Base-by-base conservation (phyloP, 225 moss, liverwort and hornwort genomes). In the Sphagnum contortum region DNA sequence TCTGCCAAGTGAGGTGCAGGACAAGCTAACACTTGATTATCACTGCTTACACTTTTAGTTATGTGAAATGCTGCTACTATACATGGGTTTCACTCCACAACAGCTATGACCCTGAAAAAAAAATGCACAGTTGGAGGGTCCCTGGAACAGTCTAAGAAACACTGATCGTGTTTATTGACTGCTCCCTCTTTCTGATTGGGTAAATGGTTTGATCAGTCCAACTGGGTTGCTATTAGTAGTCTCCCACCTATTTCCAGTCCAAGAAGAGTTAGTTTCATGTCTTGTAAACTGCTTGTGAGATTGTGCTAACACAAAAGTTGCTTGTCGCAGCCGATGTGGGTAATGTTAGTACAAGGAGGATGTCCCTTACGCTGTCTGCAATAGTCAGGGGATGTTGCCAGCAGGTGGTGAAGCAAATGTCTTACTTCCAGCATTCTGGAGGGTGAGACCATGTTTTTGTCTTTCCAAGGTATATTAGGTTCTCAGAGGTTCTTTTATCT, bases 401-500 rank as follows among this genome's bases (percentile, higher is more conserved):
- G 84, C 77, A 88, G 88, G 57, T 80, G 56, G 61, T 89, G 54
- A 74, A 76, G 63, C 79, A 89, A 66, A 74, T 88, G 82, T 80
- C 83, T 65, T 83, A 83, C 71, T 89, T 86, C 74, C 86, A 67
- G 71, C 86, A 81, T 59, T 86, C 89, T 49, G 86, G 86, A 53
- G 89, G 89, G 53, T 74, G 83, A 54, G 89, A 89, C 69, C 89
- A 89, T 75, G 45, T 86, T 64, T 89, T 86, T 72, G 86, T 89
- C 52, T 89, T 89, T 71, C 83, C 89, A 66, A 89, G 88, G 88
- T 88, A 66, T 51, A 2, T 4, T 51, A 52, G 52, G 14, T 70
- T 59, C 6, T n/a, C 9, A 12, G 51, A 12, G 69, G 49, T 11
- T 61, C 10, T 0, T 54, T 29, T 45, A 44, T 45, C 8, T 59